Evolutionary conservation across 1,284 basidiomycete genomes (phyloP), one percentile per base, ranked within the genome.

Genomic region (Leccinum insigne): DNA sequence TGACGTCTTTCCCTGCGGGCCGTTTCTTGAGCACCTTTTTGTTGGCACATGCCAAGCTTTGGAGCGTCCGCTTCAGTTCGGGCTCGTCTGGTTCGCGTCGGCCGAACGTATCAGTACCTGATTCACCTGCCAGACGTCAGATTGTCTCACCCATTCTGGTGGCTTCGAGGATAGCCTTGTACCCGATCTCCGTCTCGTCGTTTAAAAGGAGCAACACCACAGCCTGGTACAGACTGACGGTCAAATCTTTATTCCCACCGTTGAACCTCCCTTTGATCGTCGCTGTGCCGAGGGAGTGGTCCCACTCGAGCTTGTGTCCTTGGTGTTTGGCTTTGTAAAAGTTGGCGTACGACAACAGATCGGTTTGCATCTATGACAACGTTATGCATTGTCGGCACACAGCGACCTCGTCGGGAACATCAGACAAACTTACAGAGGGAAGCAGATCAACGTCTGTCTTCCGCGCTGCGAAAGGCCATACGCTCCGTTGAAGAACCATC

Each of bases 151-250:
- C 90, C 70, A 98, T 88, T n/a, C 86, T 81, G 0, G 91, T 93
- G 68, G 85, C 81, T 58, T 83, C 85, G 66, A 86, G 82, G 62
- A 98, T 91, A 38, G 94, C 89, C 29, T 75, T 75, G 77, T 91
- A 95, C 13, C 82, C 77, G 2, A 95, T 76, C 69, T 87, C 85
- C 38, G 70, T 73, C 56, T 77, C 81, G 1, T 91, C 85, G 72
- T 97, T 96, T 84, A 99, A 99, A n/a, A 95, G 82, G n/a, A 99
- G 79, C 1, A 99, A 80, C 2, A 98, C 86, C 5, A 94, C 78
- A 0, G 92, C 91, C 77, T 99, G 98, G 77, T 94, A 96, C 72
- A 98, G 81, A 71, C 93, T 96, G 68, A 99, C 91, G 9, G 90
- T 89, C 49, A 99, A 83, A 78, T 99, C 96, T 78, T 98, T 98